These are phyloP conservation scores for Panus rudis DNA, from an alignment of 768 basidiomycete genomes.

Conservation along the genomic window DNA sequence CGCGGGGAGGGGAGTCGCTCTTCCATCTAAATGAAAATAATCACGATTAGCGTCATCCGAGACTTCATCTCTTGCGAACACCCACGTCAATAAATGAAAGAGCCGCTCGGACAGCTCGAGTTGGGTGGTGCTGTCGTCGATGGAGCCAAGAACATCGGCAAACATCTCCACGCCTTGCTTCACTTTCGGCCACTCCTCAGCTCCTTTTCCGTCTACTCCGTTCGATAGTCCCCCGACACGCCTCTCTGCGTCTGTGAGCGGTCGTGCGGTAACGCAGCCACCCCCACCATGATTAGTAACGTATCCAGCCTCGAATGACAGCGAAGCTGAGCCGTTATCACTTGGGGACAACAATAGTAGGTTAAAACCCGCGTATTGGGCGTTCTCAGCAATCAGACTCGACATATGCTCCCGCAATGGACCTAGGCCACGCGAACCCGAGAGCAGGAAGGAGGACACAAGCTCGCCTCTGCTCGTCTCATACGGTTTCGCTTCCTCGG, in stretches of 20 bases:
- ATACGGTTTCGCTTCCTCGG: conserved; percentile 48
- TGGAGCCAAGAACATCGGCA: conserved; percentile 31
- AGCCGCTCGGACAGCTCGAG: conserved; percentile 48
- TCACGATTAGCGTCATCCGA: conserved; percentile 12
- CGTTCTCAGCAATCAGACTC: conserved; percentile 39
- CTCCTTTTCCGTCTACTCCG: conserved; percentile 59
- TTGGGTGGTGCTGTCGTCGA: conserved; percentile 36
- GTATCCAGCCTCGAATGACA: conserved; percentile 46
- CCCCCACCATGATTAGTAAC: conserved; percentile 72
- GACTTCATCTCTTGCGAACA: no score
- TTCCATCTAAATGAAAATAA: conserved; percentile 10
- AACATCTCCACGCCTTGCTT: conserved; percentile 47
- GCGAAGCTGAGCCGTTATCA: conserved; percentile 1
- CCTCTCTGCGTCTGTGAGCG: conserved; percentile 44
- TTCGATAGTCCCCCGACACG: conserved; percentile 63
- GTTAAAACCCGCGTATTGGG: conserved; percentile 75
- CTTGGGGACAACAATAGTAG: conserved; percentile 55
- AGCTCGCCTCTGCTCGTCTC: conserved; percentile 62
- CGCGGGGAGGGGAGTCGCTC: conserved; percentile 27
- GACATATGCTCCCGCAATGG: conserved; percentile 47
- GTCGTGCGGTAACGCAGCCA: conserved; percentile 45
- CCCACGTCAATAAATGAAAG: conserved; percentile 66
- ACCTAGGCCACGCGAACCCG: no score
- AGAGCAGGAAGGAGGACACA: conserved; percentile 59
- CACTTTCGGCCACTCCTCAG: conserved; percentile 70